Conservation (phyloP, 1,284 basidiomycete genomes). For the Marasmius sp. region DNA sequence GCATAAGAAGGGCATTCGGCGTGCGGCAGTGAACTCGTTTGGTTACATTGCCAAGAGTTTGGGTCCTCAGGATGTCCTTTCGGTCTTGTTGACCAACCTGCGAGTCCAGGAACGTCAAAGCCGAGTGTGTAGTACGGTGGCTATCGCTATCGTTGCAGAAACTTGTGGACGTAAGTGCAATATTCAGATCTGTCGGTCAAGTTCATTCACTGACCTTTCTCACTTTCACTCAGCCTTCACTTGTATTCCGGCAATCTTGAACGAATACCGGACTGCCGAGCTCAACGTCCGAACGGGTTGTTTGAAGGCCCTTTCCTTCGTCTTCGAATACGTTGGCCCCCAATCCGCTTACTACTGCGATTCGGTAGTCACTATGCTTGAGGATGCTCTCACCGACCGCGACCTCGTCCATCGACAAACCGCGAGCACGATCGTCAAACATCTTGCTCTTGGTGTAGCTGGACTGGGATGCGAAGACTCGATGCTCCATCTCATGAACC, state of each 20-base stretch:
- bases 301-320: constrained; percentile 96
- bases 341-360: constrained; percentile 98
- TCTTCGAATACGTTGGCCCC: constrained; percentile 99
- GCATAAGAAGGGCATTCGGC: constrained; percentile 98
- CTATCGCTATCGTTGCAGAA: constrained; percentile 96
- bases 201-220: constrained; percentile 20
- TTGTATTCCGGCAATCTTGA: constrained; percentile 97
- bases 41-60: constrained; percentile 99
- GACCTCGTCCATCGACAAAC: constrained; percentile 99
- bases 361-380: constrained; percentile 95
- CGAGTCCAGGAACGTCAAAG: constrained; percentile 99
- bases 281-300: constrained; percentile 99
- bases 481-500: constrained; percentile 96
- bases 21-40: constrained; percentile 98
- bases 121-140: constrained; percentile 98
- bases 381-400: constrained; percentile 96
- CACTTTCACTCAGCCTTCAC: constrained; percentile 81
- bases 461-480: constrained; percentile 98
- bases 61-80: constrained; percentile 97
- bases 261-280: constrained; percentile 98
- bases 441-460: constrained; percentile 94
- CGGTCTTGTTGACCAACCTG: constrained; percentile 94
- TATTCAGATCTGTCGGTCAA: background rate
- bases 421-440: constrained; percentile 98
- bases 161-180: constrained; percentile 85